Conservation (phyloP, 495 filamentous ascomycete species). For the Lophiotrema nucula region DNA sequence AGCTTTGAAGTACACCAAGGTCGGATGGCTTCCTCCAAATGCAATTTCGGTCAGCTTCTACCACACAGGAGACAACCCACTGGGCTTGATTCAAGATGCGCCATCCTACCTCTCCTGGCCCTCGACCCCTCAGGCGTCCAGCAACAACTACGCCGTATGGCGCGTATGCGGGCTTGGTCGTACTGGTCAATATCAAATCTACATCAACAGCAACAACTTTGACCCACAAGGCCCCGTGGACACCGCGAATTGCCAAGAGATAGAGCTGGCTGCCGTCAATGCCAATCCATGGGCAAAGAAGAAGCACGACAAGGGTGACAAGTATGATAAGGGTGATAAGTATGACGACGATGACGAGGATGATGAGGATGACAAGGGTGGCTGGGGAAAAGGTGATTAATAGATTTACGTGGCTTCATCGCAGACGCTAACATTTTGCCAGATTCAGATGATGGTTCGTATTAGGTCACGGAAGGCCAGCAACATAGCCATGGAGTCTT, state of each 20-base stretch:
- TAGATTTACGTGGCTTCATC: no score
- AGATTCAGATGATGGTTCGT: background rate
- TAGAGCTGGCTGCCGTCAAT: conserved; percentile 13
- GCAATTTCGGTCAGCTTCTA: conserved; percentile 14
- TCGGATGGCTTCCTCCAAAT: conserved; percentile 17
- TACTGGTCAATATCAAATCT: conserved; percentile 20
- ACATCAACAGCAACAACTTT: conserved; percentile 12
- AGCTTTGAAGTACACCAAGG: conserved; percentile 12
- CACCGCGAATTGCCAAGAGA: background rate
- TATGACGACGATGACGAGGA: background rate
- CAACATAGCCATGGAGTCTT: no score
- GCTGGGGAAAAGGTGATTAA: background rate
- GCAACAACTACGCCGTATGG: background rate
- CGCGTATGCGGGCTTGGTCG: background rate
- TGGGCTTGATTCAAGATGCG: background rate
- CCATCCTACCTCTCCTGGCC: conserved; percentile 21
- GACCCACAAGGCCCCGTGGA: background rate
- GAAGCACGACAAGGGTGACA: background rate
- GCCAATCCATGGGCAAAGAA: conserved; percentile 19
- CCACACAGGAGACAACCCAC: conserved; percentile 17
- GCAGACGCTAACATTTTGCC: background rate
- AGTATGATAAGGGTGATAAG: background rate
- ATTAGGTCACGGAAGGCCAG: background rate
- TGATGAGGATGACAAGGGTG: background rate
- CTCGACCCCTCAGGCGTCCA: conserved; percentile 1